These are phyloP conservation scores for Chrysoporthe austroafricana DNA, from an alignment of 2,329 filamentous ascomycete species.

Conservation along the genomic window DNA sequence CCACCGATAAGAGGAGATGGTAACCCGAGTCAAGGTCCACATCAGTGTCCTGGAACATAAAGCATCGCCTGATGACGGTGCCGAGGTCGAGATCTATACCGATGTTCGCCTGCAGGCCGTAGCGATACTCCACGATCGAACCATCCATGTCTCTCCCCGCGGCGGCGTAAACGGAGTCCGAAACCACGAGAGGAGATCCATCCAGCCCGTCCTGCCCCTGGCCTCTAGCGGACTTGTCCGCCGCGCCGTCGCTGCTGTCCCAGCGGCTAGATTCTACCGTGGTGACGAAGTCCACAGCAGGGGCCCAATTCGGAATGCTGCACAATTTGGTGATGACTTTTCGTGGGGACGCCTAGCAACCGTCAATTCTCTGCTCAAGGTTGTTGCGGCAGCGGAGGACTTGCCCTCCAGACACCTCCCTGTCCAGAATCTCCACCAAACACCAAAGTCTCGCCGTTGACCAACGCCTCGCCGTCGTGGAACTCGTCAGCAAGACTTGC, in stretches of 20 bases:
- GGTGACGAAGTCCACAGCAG: constrained; percentile 59
- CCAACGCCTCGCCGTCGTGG: constrained; percentile 19
- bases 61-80: constrained; percentile 54
- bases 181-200: constrained; percentile 46
- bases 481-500: constrained; percentile 70
- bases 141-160: constrained; percentile 67
- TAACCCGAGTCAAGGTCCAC: constrained; percentile 36
- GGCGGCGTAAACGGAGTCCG: constrained; percentile 68
- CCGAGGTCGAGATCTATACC: constrained; percentile 59
- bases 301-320: constrained; percentile 67
- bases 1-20: constrained; percentile 53
- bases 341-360: constrained; percentile 56
- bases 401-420: constrained; percentile 75
- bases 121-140: constrained; percentile 68
- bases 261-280: constrained; percentile 43
- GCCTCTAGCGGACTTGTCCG: constrained; percentile 31
- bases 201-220: constrained; percentile 39
- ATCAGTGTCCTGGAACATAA: constrained; percentile 49
- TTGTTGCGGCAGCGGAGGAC: constrained; percentile 30
- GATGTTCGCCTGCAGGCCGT: constrained; percentile 71
- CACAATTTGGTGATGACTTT: constrained; percentile 58
- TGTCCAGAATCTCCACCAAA: constrained; percentile 78
- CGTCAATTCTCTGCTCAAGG: background rate
- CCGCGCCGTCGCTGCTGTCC: constrained; percentile 31
- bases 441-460: constrained; percentile 72